A percentile compares a stretch with the other conserved stretches of the same genome.
phyloP scores from a whole-genome alignment of 2,329 filamentous ascomycete species.

The Xylariaceae sp. region DNA sequence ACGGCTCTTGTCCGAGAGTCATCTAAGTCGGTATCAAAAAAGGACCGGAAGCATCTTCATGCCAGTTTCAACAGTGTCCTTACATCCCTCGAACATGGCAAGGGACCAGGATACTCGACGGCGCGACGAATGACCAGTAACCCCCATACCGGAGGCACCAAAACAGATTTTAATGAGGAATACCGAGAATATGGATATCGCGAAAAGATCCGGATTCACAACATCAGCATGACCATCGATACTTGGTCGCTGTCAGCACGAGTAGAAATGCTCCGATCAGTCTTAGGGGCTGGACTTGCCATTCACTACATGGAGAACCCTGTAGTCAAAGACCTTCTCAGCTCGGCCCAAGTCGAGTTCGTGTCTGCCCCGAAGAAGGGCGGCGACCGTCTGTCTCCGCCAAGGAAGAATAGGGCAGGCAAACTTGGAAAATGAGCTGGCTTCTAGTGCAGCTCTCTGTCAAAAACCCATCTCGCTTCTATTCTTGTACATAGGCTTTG shows the following conservation, averaged over 20 bases:
- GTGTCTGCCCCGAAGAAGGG: constrained; percentile 32
- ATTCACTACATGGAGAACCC: constrained; percentile 51
- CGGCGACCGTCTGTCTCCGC: constrained; percentile 13
- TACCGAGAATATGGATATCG: constrained; percentile 60
- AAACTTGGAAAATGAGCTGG: constrained; percentile 26
- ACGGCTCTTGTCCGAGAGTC: constrained; percentile 54
- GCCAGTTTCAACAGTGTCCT: constrained; percentile 58
- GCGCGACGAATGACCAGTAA: constrained; percentile 51
- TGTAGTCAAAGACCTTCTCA: constrained; percentile 46
- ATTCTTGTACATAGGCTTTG: not conserved
- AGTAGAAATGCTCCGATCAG: constrained; percentile 54
- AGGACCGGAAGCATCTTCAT: constrained; percentile 55
- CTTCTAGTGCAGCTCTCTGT: constrained; percentile 10
- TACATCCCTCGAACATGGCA: constrained; percentile 60
- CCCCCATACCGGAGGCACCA: constrained; percentile 51
- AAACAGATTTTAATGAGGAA: constrained; percentile 50
- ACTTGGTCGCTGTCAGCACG: constrained; percentile 59
- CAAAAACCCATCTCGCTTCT: not conserved
- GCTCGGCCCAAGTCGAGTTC: constrained; percentile 42
- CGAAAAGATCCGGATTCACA: constrained; percentile 56
- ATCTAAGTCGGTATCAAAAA: constrained; percentile 58
- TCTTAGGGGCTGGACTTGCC: constrained; percentile 55
- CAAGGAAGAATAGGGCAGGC: constrained; percentile 27
- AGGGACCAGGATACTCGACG: constrained; percentile 62
- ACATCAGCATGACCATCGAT: constrained; percentile 54